Base-by-base conservation (phyloP, 768 basidiomycete species). In the Kwoniella pini region DNA sequence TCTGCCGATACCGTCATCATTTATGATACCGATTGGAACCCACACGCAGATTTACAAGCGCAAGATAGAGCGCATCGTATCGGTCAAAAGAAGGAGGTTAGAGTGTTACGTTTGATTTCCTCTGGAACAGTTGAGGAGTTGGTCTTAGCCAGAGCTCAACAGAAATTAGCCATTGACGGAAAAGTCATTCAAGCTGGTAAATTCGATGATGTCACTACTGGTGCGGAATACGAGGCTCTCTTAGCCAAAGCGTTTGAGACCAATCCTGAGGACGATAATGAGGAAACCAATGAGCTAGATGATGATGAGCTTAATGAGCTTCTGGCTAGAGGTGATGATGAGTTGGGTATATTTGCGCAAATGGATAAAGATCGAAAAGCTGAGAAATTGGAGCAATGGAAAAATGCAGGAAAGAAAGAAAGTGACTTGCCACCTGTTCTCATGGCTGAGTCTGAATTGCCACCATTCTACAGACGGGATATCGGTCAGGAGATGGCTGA, bases 51-150 rank as follows among this genome's bases (percentile, higher is more conserved):
- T 87, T 81, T 98, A 63, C 96, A 99, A 80, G 96, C 96, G 12
- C 96, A 99, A 79, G 95, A 99, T 85, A 91, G 94, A 83, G 91
- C 91, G 11, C 95, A 99, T 84, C 94, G 96, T 84, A 99, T 99
- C 72, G 96, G 96, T 60, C 96, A 99, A 77, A 99, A 96, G 60
- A 95, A 94, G 79, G 90, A 93, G 44, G 96, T 99, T 19, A 87
- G 94, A 30, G 98, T 99, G 65, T 83, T 98, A 65, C 87, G 95
- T 63, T 90, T 99, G 79, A 94, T 99, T 76, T 96, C 95, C 3
- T 91, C 96, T 79, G 92, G 93, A 82, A 95, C 93, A 64, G 92
- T 99, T 22, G 96, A 98, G 80, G 96, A 98, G 80, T 91, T 93
- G 3, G 96, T 98, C 85, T 89, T 97, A 63, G 89, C 91, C 44